Evolutionary conservation across 1,284 basidiomycete species (phyloP).

Genomic region (Ustilago shanxiensis): DNA sequence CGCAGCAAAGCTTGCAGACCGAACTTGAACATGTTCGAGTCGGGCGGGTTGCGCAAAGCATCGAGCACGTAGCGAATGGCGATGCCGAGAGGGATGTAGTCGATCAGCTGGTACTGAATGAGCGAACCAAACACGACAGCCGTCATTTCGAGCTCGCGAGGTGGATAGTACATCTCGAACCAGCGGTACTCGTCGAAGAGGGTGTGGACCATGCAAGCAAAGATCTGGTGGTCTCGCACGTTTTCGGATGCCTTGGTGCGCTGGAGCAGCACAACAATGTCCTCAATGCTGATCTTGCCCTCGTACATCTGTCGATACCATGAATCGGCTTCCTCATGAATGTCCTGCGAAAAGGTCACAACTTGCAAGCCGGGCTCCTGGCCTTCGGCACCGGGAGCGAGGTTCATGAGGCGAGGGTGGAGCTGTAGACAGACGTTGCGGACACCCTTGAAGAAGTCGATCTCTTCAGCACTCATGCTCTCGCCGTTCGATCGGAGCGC

Average conservation of each 20-base stretch:
- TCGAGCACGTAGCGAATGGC: constrained; percentile 97
- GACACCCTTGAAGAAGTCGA: constrained; percentile 89
- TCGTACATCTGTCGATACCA: constrained; percentile 99
- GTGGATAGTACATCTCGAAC: constrained; percentile 92
- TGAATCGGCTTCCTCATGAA: constrained; percentile 86
- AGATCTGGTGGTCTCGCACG: constrained; percentile 90
- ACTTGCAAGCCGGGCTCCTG: constrained; percentile 92
- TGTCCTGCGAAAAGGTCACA: constrained; percentile 86
- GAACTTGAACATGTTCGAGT: constrained; percentile 95
- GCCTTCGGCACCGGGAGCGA: constrained; percentile 84
- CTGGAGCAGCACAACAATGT: constrained; percentile 88
- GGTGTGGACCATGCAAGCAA: constrained; percentile 98
- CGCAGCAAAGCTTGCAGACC: constrained; percentile 90
- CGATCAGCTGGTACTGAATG: constrained; percentile 92
- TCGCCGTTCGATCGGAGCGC: constrained; percentile 67
- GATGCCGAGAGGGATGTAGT: constrained; percentile 94
- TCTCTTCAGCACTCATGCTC: constrained; percentile 76
- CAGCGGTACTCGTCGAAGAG: constrained; percentile 99
- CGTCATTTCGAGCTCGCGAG: constrained; percentile 94
- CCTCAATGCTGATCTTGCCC: constrained; percentile 88
- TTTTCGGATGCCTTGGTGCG: constrained; percentile 86
- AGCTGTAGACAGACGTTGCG: constrained; percentile 94
- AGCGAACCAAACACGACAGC: constrained; percentile 96
- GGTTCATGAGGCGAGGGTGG: constrained; percentile 94
- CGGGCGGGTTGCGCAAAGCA: constrained; percentile 81